Conservation (phyloP, 805 yeast genomes). For the Maudiozyma turicensis region DNA sequence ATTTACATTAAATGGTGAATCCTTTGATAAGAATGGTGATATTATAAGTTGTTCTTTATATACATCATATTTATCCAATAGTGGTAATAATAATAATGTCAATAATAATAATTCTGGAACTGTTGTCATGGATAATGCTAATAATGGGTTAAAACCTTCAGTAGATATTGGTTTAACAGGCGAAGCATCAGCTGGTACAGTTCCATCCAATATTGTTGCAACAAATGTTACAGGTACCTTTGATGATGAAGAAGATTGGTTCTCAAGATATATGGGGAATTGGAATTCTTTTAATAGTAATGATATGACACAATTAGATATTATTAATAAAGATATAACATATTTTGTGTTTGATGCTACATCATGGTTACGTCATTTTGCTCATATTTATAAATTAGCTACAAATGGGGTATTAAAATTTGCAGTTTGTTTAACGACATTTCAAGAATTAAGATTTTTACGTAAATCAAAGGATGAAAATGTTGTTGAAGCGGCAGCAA, state of each 20-base stretch:
- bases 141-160: neutral
- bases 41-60: conserved; percentile 27
- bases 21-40: conserved; percentile 29
- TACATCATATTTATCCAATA: conserved; percentile 17
- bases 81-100: neutral
- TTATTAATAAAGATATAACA: conserved; percentile 47
- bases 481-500: conserved; percentile 69
- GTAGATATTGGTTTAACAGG: neutral
- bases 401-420: conserved; percentile 48
- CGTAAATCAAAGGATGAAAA: conserved; percentile 63
- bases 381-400: conserved; percentile 60
- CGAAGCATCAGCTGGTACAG: neutral
- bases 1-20: conserved; percentile 18
- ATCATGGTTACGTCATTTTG: conserved; percentile 75
- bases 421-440: conserved; percentile 64
- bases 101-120: neutral
- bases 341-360: conserved; percentile 65
- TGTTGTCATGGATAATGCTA: neutral
- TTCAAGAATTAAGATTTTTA: conserved; percentile 65
- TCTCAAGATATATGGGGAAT: conserved; percentile 16
- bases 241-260: conserved; percentile 9
- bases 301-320: conserved; percentile 1
- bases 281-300: neutral
- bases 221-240: neutral
- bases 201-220: neutral